phyloP scores from a whole-genome alignment of 177 flowering plant species.

The Vitis hybrid region DNA sequence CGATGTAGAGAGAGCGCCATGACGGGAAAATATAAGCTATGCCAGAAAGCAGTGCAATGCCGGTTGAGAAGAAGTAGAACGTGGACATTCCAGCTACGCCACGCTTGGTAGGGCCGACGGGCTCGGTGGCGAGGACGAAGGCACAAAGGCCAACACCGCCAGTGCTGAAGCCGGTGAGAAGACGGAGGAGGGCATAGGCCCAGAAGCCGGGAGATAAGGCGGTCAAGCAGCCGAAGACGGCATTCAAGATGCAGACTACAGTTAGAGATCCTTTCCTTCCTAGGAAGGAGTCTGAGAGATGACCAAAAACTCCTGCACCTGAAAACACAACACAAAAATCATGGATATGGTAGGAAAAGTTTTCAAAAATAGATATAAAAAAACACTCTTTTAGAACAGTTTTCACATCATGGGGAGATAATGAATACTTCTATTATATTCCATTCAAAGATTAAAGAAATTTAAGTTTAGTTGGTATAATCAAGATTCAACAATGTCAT shows the following conservation, averaged over 20 bases:
- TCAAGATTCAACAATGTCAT: too few relatives aligned
- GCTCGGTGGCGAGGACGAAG: conserved; percentile 87
- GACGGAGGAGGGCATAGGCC: conserved; percentile 55
- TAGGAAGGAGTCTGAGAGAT: conserved; percentile 80
- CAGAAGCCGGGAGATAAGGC: conserved; percentile 68
- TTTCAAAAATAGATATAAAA: too few relatives aligned
- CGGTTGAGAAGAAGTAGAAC: conserved; percentile 89
- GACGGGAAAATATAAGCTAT: conserved; percentile 67
- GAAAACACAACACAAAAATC: conserved; percentile 11
- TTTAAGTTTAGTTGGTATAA: too few relatives aligned
- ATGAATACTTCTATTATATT: too few relatives aligned
- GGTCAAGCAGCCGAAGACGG: conserved; percentile 67
- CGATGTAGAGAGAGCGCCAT: conserved; percentile 86
- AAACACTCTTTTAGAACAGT: too few relatives aligned
- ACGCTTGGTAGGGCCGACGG: conserved; percentile 74
- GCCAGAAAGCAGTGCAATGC: conserved; percentile 68
- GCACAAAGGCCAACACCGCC: conserved; percentile 92
- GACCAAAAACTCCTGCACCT: conserved; percentile 96
- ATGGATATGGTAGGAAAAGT: not conserved
- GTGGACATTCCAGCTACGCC: conserved; percentile 92
- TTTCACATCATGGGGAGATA: too few relatives aligned
- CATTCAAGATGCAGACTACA: conserved; percentile 59
- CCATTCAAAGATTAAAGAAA: too few relatives aligned
- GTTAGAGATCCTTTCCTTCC: conserved; percentile 87
- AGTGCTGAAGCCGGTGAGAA: conserved; percentile 85